Conservation (phyloP, 441 rosid species). For the Mallotus repandus region DNA sequence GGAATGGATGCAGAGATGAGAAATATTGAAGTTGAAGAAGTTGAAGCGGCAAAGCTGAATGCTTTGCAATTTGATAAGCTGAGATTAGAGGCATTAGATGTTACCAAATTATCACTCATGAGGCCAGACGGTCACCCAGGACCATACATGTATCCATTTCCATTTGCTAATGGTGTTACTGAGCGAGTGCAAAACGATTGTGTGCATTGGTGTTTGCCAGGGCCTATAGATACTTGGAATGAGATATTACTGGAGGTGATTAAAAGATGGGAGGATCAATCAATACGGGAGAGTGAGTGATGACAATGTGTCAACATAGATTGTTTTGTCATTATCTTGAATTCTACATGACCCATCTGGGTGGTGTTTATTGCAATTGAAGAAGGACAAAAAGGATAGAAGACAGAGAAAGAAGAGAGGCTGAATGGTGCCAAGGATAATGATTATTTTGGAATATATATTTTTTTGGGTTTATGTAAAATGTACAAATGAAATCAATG, state of each 20-base stretch:
- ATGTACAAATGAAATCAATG: slow-evolving; percentile 19
- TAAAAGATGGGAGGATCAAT: slow-evolving; percentile 48
- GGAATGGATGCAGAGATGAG: slow-evolving; percentile 82
- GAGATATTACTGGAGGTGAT: slow-evolving; percentile 61
- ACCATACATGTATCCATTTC: slow-evolving; percentile 76
- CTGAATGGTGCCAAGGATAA: slow-evolving; percentile 9
- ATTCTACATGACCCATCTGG: not conserved
- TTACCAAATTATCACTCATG: slow-evolving; percentile 64
- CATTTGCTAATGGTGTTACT: slow-evolving; percentile 66
- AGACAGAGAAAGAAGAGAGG: slow-evolving; percentile 9
- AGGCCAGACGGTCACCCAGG: slow-evolving; percentile 95
- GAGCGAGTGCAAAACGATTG: slow-evolving; percentile 89
- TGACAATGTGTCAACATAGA: not conserved
- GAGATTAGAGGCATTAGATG: slow-evolving; percentile 67
- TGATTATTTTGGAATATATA: slow-evolving; percentile 12
- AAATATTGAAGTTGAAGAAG: slow-evolving; percentile 59
- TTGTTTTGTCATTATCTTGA: not conserved
- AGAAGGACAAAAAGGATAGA: slow-evolving; percentile 9
- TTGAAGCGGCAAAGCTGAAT: slow-evolving; percentile 41
- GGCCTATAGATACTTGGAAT: slow-evolving; percentile 95
- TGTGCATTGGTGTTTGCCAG: slow-evolving; percentile 97
- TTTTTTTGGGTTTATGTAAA: not conserved
- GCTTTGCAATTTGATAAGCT: slow-evolving; percentile 27
- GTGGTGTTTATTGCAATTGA: slow-evolving; percentile 13
- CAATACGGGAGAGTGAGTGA: slow-evolving; percentile 25